Conservation (phyloP, 169 alveolate genomes). For the Plasmodium coatneyi region DNA sequence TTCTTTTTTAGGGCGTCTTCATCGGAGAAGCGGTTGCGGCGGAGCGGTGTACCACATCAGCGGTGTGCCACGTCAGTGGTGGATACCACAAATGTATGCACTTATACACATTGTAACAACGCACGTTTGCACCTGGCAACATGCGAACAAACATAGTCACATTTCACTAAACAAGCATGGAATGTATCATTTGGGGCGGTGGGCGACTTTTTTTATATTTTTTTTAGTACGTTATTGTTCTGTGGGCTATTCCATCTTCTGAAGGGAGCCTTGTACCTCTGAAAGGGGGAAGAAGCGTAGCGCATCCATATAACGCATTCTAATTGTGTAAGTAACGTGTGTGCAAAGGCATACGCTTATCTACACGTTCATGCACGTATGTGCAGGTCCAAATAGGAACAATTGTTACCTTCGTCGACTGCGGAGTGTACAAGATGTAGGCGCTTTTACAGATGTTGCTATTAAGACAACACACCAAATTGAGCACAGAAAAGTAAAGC, state of each 20-base stretch:
- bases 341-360: not conserved
- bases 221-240: slow-evolving; percentile 47
- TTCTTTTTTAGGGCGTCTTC: not conserved
- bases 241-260: slow-evolving; percentile 74
- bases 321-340: not conserved
- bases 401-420: slow-evolving; percentile 38
- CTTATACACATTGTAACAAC: not conserved
- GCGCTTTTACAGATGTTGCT: slow-evolving; percentile 54
- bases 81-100: not conserved
- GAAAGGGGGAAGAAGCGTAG: not conserved
- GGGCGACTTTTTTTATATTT: slow-evolving; percentile 15
- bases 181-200: not conserved
- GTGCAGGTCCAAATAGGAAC: not conserved
- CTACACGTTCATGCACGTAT: not conserved
- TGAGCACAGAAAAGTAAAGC: slow-evolving; percentile 2
- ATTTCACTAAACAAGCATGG: not conserved
- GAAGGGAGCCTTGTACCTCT: slow-evolving; percentile 29
- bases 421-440: slow-evolving; percentile 50
- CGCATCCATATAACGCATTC: not conserved
- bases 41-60: not conserved
- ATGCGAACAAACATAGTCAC: not conserved
- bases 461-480: slow-evolving; percentile 68
- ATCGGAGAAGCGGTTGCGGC: not conserved
- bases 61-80: not conserved
- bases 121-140: not conserved